These are phyloP conservation scores for Thalassiosira livingstoniorum DNA, from an alignment of 352 stramenopile species.

Conservation along the genomic window DNA sequence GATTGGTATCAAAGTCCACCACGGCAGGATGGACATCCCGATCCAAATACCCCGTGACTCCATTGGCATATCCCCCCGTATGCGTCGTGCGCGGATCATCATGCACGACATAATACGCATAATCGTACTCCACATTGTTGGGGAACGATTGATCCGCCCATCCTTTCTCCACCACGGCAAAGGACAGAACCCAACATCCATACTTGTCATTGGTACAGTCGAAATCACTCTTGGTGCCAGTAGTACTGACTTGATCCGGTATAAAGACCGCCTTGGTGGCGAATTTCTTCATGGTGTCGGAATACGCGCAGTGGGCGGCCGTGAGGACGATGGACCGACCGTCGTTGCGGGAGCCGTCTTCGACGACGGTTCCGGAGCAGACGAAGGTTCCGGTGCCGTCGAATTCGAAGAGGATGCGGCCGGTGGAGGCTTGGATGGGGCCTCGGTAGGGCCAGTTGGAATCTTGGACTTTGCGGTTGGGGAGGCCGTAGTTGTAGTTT, in stretches of 20 bases:
- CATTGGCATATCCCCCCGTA: constrained; percentile 31
- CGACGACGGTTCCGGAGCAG: constrained; percentile 53
- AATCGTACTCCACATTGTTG: constrained; percentile 58
- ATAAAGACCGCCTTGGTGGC: constrained; percentile 47
- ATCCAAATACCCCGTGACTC: constrained; percentile 45
- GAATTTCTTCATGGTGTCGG: constrained; percentile 57
- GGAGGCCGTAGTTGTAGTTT: background rate
- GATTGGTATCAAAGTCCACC: constrained; percentile 46
- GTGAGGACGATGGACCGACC: constrained; percentile 57
- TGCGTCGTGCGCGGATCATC: constrained; percentile 35
- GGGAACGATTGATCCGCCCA: constrained; percentile 46
- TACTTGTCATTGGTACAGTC: constrained; percentile 55
- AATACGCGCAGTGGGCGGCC: constrained; percentile 60
- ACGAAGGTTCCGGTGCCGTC: constrained; percentile 40
- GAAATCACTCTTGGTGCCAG: constrained; percentile 42
- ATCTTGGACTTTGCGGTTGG: constrained; percentile 23
- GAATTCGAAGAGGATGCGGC: constrained; percentile 62
- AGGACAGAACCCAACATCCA: constrained; percentile 57
- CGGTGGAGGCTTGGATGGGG: constrained; percentile 39
- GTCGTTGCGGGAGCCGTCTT: constrained; percentile 38
- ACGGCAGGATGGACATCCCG: constrained; percentile 23
- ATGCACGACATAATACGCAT: constrained; percentile 56
- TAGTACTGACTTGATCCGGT: constrained; percentile 50
- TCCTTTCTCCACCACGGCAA: constrained; percentile 44
- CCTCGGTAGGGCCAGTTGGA: constrained; percentile 44